These are phyloP conservation scores for Paracoccidioides lutzii DNA, from an alignment of 2,329 filamentous ascomycete genomes.

Conservation along the genomic window DNA sequence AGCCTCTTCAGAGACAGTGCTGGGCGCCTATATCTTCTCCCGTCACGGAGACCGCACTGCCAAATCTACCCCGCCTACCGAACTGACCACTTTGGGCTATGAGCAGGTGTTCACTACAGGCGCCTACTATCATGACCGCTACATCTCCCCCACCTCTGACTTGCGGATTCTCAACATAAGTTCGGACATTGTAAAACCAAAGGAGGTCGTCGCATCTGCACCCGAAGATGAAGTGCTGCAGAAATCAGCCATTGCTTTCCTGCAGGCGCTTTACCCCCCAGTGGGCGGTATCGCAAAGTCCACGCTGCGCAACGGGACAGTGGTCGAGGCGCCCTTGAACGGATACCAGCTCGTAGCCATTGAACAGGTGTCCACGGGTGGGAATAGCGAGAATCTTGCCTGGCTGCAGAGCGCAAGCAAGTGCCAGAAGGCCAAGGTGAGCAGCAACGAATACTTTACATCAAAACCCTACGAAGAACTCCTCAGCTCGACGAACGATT, in stretches of 20 bases:
- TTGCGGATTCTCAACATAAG: constrained; percentile 54
- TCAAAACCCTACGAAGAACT: constrained; percentile 38
- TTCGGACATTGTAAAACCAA: constrained; percentile 50
- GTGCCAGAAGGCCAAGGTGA: constrained; percentile 39
- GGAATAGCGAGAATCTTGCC: constrained; percentile 45
- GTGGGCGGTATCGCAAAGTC: constrained; percentile 45
- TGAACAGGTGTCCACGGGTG: constrained; percentile 44
- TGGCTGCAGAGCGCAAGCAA: constrained; percentile 48
- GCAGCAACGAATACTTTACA: constrained; percentile 47
- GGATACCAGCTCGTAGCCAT: constrained; percentile 81
- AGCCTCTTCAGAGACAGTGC: constrained; percentile 49
- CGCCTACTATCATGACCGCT: constrained; percentile 61
- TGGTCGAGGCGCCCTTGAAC: constrained; percentile 53
- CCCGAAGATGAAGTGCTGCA: constrained; percentile 67
- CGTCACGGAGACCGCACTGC: constrained; percentile 81
- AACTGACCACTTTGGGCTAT: constrained; percentile 69
- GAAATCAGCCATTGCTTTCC: constrained; percentile 64
- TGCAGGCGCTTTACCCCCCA: constrained; percentile 80
- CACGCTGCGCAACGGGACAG: constrained; percentile 57
- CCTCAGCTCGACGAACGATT: constrained; percentile 37
- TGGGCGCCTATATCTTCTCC: constrained; percentile 77
- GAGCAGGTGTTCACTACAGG: constrained; percentile 60
- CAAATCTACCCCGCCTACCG: constrained; percentile 58
- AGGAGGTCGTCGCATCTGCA: constrained; percentile 59
- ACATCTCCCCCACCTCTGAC: constrained; percentile 50